Percentiles rank a stretch among this genome's conserved stretches.
Evolutionary conservation across 495 filamentous ascomycete genomes (phyloP).

Genomic region (Podospora tetraspora): DNA sequence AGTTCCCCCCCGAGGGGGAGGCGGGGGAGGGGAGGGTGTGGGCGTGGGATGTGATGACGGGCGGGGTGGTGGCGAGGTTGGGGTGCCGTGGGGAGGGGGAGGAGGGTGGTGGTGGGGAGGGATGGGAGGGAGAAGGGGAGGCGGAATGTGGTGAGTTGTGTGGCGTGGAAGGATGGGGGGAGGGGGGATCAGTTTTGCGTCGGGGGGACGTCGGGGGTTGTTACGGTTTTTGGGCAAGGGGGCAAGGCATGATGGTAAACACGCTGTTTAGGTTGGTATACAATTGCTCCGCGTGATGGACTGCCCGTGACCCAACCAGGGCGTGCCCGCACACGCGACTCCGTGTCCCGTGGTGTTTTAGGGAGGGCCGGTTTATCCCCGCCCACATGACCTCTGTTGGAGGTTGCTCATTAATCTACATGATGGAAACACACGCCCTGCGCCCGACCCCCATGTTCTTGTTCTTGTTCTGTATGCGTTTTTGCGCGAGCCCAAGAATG

Average conservation of each 20-base stretch:
- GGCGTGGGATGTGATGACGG: constrained; percentile 86
- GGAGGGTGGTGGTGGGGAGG: constrained; percentile 43
- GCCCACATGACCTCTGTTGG: background rate
- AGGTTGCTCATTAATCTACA: constrained; percentile 13
- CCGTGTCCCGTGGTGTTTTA: background rate
- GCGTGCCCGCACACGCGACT: constrained; percentile 6
- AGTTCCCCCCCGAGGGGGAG: constrained; percentile 42
- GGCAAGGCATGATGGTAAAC: background rate
- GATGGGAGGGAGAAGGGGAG: constrained; percentile 49
- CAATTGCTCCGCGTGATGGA: constrained; percentile 1
- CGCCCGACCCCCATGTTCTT: constrained; percentile 9
- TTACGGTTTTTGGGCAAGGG: constrained; percentile 46
- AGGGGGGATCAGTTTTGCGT: constrained; percentile 55
- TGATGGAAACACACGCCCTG: constrained; percentile 4
- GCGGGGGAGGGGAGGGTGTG: constrained; percentile 59
- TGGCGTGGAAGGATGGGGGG: constrained; percentile 69
- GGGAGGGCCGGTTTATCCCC: background rate
- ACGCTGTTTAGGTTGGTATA: background rate
- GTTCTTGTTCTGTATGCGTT: constrained; percentile 12
- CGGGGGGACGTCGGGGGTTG: constrained; percentile 50
- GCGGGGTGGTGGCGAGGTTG: constrained; percentile 58
- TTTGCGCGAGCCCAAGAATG: constrained; percentile 5
- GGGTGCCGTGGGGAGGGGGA: constrained; percentile 49
- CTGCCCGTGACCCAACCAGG: background rate
- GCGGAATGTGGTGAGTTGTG: constrained; percentile 50